Conservation (phyloP, 495 filamentous ascomycete genomes). For the Podospora sp. region DNA sequence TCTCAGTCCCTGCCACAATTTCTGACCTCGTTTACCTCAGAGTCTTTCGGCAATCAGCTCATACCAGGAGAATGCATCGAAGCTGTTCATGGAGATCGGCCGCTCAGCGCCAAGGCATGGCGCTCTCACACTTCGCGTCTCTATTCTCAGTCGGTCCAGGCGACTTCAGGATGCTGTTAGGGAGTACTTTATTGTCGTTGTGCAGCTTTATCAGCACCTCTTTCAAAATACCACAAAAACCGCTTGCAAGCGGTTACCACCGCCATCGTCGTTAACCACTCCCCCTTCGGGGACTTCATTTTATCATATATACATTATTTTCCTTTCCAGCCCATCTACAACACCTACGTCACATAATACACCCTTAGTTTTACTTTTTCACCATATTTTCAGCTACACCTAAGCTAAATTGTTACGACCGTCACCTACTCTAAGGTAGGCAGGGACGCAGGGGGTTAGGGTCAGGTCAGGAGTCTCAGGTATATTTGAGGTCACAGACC, state of each 20-base stretch:
- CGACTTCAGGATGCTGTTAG: not conserved
- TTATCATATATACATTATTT: too few species aligned
- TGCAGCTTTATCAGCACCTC: not conserved
- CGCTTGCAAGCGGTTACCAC: not conserved
- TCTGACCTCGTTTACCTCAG: not conserved
- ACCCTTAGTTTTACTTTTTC: too few species aligned
- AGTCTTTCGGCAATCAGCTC: not conserved
- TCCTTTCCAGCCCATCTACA: too few species aligned
- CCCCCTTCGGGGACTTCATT: too few species aligned
- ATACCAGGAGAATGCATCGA: not conserved
- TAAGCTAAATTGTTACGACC: too few species aligned
- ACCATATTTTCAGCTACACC: too few species aligned
- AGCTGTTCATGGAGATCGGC: not conserved
- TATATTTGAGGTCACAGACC: too few species aligned
- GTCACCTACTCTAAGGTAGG: too few species aligned
- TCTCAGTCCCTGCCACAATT: not conserved
- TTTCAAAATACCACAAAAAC: not conserved
- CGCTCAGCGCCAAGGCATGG: not conserved
- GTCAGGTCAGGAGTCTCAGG: too few species aligned
- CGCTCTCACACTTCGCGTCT: not conserved
- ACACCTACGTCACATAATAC: too few species aligned
- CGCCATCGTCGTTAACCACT: not conserved
- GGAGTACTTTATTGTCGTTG: not conserved
- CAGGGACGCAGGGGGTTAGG: too few species aligned
- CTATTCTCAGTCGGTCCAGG: not conserved